These are phyloP conservation scores for Citrus australasica DNA, from an alignment of 345 rosid genomes.

Conservation along the genomic window DNA sequence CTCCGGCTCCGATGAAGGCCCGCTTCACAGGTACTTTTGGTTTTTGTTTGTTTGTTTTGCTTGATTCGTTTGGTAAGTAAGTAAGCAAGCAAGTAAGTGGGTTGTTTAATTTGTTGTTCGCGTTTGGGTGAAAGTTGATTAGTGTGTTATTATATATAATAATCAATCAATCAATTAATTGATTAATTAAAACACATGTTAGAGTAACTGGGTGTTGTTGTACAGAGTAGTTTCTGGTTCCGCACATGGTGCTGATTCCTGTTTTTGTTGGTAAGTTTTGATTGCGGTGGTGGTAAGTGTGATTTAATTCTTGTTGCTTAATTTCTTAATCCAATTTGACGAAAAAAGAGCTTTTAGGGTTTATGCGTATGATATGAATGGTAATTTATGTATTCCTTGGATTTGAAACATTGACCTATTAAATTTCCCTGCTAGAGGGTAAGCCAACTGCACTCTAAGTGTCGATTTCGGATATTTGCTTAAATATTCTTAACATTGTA, in stretches of 20 bases:
- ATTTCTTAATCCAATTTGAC: background rate
- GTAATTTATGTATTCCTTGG: background rate
- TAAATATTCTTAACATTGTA: background rate
- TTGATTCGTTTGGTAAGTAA: background rate
- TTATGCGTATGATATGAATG: background rate
- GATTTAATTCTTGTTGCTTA: background rate
- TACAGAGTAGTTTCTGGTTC: slow-evolving; percentile 17
- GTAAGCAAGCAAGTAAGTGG: no score
- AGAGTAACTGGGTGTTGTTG: slow-evolving; percentile 19
- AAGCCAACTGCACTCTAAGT: background rate
- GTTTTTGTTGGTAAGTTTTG: slow-evolving; percentile 15
- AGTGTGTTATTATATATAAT: background rate
- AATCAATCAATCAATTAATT: no score
- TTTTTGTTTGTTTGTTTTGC: background rate
- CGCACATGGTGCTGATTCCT: slow-evolving; percentile 16
- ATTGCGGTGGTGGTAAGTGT: slow-evolving; percentile 2
- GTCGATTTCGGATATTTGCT: background rate
- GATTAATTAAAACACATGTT: slow-evolving; percentile 3
- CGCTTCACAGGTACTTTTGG: slow-evolving; percentile 65
- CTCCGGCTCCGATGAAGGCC: slow-evolving; percentile 68
- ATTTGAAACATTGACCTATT: background rate
- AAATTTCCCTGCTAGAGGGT: no score
- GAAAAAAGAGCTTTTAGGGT: background rate
- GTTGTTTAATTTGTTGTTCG: background rate
- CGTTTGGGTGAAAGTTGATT: slow-evolving; percentile 2